Evolutionary conservation across 2,329 filamentous ascomycete genomes (phyloP).

Genomic region (Fusarium xyrophilum): DNA sequence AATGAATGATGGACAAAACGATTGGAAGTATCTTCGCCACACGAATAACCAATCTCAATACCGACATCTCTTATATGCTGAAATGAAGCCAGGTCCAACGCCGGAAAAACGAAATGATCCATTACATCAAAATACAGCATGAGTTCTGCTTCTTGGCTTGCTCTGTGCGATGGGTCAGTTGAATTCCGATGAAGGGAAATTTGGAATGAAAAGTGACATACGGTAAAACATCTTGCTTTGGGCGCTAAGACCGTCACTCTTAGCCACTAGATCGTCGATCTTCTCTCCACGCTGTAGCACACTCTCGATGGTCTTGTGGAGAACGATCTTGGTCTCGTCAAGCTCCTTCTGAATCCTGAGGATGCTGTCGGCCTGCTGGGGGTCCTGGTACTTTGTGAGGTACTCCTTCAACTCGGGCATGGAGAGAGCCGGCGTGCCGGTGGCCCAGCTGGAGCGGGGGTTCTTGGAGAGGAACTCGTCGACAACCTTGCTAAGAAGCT

Average conservation of each 20-base stretch:
- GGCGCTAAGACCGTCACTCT: conserved; percentile 87
- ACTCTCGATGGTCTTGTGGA: conserved; percentile 96
- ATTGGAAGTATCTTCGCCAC: conserved; percentile 40
- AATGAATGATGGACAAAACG: conserved; percentile 39
- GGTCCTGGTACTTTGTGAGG: conserved; percentile 78
- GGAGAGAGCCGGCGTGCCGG: conserved; percentile 59
- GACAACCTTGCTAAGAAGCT: conserved; percentile 82
- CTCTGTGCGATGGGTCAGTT: conserved; percentile 46
- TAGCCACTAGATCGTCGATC: conserved; percentile 90
- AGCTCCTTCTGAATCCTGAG: conserved; percentile 96
- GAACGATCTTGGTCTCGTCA: conserved; percentile 95
- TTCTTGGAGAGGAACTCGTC: conserved; percentile 85
- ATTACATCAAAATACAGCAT: conserved; percentile 74
- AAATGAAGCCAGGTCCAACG: conserved; percentile 45
- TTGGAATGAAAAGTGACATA: conserved; percentile 48
- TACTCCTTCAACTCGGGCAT: conserved; percentile 84
- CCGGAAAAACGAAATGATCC: conserved; percentile 41
- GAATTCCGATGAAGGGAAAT: not conserved
- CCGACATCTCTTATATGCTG: conserved; percentile 40
- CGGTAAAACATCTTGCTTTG: conserved; percentile 99
- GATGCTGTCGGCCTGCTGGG: conserved; percentile 87
- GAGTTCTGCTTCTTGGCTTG: conserved; percentile 83
- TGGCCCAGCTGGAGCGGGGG: conserved; percentile 72
- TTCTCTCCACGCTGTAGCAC: conserved; percentile 91
- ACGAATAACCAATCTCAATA: conserved; percentile 46